Conservation (phyloP, 441 rosid genomes). For the Aleurites moluccanus region DNA sequence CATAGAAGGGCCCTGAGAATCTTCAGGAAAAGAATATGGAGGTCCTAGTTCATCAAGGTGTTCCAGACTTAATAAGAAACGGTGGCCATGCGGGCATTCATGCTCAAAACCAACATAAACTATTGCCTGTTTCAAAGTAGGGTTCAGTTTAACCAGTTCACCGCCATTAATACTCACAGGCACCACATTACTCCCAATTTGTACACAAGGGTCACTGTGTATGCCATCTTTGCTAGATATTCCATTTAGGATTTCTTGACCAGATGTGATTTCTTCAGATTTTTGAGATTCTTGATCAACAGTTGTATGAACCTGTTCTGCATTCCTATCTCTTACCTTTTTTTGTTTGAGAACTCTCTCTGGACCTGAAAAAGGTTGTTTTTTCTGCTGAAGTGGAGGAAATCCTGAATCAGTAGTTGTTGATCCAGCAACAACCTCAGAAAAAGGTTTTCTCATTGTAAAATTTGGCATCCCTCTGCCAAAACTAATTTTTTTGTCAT, state of each 20-base stretch:
- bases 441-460: slow-evolving; percentile 73
- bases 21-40: slow-evolving; percentile 47
- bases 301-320: slow-evolving; percentile 33
- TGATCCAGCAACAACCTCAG: slow-evolving; percentile 89
- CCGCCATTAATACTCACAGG: slow-evolving; percentile 45
- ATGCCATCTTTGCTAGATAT: slow-evolving; percentile 30
- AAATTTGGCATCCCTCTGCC: slow-evolving; percentile 69
- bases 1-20: slow-evolving; percentile 30
- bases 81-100: slow-evolving; percentile 84
- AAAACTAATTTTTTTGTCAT: slow-evolving; percentile 54
- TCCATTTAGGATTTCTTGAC: slow-evolving; percentile 34
- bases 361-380: slow-evolving; percentile 40
- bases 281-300: slow-evolving; percentile 48
- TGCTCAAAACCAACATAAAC: slow-evolving; percentile 87
- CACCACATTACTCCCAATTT: slow-evolving; percentile 58
- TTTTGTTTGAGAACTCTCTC: slow-evolving; percentile 49
- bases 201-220: slow-evolving; percentile 45
- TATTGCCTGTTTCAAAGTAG: slow-evolving; percentile 42
- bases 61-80: slow-evolving; percentile 59
- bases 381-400: slow-evolving; percentile 73
- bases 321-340: slow-evolving; percentile 32
- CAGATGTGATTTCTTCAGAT: slow-evolving; percentile 33
- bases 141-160: slow-evolving; percentile 36
- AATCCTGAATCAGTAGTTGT: slow-evolving; percentile 54
- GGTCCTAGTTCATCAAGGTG: slow-evolving; percentile 66